These are phyloP conservation scores for Mycogone perniciosa DNA, from an alignment of 2,329 filamentous ascomycete species.

Conservation along the genomic window DNA sequence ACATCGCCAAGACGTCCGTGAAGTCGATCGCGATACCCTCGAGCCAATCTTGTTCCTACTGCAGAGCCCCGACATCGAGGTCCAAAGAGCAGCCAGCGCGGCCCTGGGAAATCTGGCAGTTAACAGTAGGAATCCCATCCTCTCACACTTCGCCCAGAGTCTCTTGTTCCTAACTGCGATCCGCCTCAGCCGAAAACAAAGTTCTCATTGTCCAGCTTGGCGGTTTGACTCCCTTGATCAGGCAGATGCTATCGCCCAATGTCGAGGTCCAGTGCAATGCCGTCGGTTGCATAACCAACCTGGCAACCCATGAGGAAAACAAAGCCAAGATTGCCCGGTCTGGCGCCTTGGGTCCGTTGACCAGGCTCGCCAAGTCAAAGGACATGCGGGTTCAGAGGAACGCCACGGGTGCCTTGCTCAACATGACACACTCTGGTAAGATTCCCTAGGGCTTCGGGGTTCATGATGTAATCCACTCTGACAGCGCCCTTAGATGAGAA, in stretches of 20 bases:
- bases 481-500: slow-evolving; percentile 68
- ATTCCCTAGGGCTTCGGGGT: background rate
- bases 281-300: slow-evolving; percentile 95
- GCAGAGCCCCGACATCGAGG: slow-evolving; percentile 92
- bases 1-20: slow-evolving; percentile 69
- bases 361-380: slow-evolving; percentile 88
- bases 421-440: slow-evolving; percentile 98
- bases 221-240: slow-evolving; percentile 83
- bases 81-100: slow-evolving; percentile 92
- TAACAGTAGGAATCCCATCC: slow-evolving; percentile 63
- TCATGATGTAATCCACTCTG: background rate
- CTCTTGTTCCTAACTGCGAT: slow-evolving; percentile 35
- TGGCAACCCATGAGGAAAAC: slow-evolving; percentile 97
- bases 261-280: slow-evolving; percentile 99
- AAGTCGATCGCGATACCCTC: slow-evolving; percentile 90
- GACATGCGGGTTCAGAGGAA: slow-evolving; percentile 98
- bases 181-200: slow-evolving; percentile 82
- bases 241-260: slow-evolving; percentile 96
- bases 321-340: slow-evolving; percentile 98
- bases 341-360: slow-evolving; percentile 84
- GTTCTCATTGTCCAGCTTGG: slow-evolving; percentile 90
- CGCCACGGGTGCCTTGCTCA: slow-evolving; percentile 89
- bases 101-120: slow-evolving; percentile 94
- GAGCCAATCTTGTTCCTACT: slow-evolving; percentile 94
- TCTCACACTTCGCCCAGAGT: background rate